Base-by-base conservation (phyloP, 2,329 filamentous ascomycete genomes). In the Ascocoryne sarcoides region DNA sequence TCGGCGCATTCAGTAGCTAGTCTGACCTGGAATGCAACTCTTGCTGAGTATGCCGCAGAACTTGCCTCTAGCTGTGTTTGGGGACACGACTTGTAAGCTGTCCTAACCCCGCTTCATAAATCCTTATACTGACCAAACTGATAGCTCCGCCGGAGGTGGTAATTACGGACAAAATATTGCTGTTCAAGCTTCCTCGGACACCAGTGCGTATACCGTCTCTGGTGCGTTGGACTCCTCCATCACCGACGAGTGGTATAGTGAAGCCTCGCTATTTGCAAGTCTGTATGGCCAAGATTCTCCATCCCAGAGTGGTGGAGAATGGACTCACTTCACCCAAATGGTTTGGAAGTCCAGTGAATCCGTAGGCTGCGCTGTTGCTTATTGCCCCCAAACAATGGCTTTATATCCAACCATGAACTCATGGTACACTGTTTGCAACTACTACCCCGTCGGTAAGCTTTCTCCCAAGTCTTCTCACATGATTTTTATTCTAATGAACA, bases 121-220 rank as follows among this genome's bases (percentile, higher is more conserved):
- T n/a, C n/a, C n/a, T n/a, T n/a, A n/a, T n/a, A n/a, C n/a, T n/a
- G n/a, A n/a, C n/a, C n/a, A n/a, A n/a, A n/a, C n/a, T n/a, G n/a
- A n/a, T n/a, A n/a, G n/a, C n/a, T n/a, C n/a, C n/a, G n/a, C n/a
- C n/a, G n/a, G 75, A 47, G 70, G 67, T 37, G 77, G 76, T 40
- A 70, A 73, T 32, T 93, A 92, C 58, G 92, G 92, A 48, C 92
- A 98, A 68, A 98, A 96, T 73, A 81, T 96, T 44, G 90, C 85
- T 57, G 12, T 26, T 7, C 23, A 26, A 26, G 23, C 7, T 12
- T 26, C 23, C 12, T 26, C 23, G 7, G 23, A 26, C 12, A 12
- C 23, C 23, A 26, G 12, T 12, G 79, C 81, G 51, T 71, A 62
- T 59, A 71, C 65, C 35, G 62, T 62, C 36, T 39, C 37, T 38